Base-by-base conservation (phyloP, 2,329 filamentous ascomycete genomes). In the Orbilia quercus region DNA sequence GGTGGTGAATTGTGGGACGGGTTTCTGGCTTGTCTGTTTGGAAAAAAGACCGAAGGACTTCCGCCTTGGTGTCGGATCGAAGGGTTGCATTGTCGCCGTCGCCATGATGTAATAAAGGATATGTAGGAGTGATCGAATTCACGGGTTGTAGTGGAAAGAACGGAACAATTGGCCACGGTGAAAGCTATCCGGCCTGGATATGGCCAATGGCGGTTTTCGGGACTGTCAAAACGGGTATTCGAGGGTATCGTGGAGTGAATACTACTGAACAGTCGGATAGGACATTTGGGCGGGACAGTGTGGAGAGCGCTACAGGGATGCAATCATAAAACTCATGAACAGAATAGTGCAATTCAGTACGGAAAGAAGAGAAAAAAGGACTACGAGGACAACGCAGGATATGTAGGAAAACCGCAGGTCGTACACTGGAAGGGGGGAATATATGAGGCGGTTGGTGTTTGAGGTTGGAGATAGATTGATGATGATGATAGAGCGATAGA, bases 11-110 rank as follows among this genome's bases (percentile, higher is more conserved):
- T 66, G 69, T 11, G 38, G 38, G 2, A 60, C 54, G 14, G 60
- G 60, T n/a, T 73, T 73, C 3, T 60, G 42, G 22, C 9, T 64
- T 11, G 70, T 14, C 20, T 58, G 70, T 47, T 51, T 48, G 3
- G 62, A 74, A 42, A 74, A 74, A 12, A 74, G 57, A 4, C 48
- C 70, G 28, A 74, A 69, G 7, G 70, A 74, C 28, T 69, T 74
- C 51, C 70, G 62, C 38, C 64, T 64, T 11, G 60, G 66, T 14
- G 69, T 44, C n/a, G 60, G 69, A 38, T 73, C 69, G 54, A 73
- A 73, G 18, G 69, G 69, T 25, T 73, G 69, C 69, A 73, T 73
- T 2, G 69, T 66, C 28, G 69, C 69, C 12, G 69, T 73, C 20
- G 69, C 54, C 60, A 60, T 60, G 47, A 22, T 54, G 34, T n/a